These are phyloP conservation scores for Pleurotus ostreatus DNA, from an alignment of 768 basidiomycete genomes.

Conservation along the genomic window DNA sequence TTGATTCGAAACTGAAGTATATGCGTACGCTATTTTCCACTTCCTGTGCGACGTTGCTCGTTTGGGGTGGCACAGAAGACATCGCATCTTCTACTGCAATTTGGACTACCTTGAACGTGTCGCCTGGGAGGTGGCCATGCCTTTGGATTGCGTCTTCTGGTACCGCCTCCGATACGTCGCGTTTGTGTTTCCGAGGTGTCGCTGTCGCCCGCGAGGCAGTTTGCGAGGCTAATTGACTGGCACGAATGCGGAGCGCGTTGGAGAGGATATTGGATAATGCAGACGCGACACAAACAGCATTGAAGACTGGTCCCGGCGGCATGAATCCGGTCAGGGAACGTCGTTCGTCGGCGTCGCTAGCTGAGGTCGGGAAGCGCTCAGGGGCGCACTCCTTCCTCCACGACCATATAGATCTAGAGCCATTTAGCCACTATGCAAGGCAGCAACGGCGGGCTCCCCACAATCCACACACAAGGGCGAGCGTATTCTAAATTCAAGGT, in stretches of 20 bases:
- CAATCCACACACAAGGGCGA: background rate
- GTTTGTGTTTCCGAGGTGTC: background rate
- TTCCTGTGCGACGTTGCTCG: too few species aligned
- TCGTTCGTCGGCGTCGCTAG: background rate
- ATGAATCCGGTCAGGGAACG: constrained; percentile 28
- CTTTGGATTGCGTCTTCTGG: background rate
- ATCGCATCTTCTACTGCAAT: too few species aligned
- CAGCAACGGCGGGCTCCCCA: background rate
- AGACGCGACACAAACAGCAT: constrained; percentile 67
- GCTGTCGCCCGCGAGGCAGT: constrained; percentile 13
- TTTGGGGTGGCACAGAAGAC: too few species aligned
- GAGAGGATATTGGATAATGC: constrained; percentile 57
- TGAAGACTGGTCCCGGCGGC: constrained; percentile 68
- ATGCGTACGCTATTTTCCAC: too few species aligned
- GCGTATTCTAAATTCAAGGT: background rate
- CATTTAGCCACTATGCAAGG: background rate
- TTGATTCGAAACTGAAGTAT: too few species aligned
- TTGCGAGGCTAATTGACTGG: constrained; percentile 28
- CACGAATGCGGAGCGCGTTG: constrained; percentile 59
- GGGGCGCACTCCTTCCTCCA: background rate
- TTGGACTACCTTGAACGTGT: too few species aligned
- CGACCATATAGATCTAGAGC: too few species aligned
- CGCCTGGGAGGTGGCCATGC: background rate
- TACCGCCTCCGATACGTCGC: background rate
- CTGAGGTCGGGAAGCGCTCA: background rate